phyloP scores from a whole-genome alignment of 768 basidiomycete species.

The Podaxis sp. region DNA sequence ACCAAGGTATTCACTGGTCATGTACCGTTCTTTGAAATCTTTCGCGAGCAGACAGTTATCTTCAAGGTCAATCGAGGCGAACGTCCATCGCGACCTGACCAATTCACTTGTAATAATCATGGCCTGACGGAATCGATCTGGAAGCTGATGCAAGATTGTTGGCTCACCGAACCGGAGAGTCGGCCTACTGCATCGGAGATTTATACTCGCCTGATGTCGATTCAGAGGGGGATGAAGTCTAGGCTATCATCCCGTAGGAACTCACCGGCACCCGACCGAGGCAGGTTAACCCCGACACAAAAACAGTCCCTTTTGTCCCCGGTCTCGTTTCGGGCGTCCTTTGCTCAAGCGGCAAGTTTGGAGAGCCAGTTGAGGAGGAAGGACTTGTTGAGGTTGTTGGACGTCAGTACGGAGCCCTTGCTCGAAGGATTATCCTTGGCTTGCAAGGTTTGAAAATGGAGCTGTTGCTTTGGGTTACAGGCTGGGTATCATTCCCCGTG shows the following conservation, averaged over 20 bases:
- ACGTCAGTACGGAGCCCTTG: conserved; percentile 4
- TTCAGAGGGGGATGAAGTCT: background rate
- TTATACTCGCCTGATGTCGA: background rate
- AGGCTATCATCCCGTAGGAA: background rate
- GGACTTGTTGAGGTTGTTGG: conserved; percentile 9
- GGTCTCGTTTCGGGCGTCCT: background rate
- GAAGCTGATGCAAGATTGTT: conserved; percentile 24
- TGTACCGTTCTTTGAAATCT: conserved; percentile 20
- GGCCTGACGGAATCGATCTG: conserved; percentile 22
- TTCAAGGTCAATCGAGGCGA: conserved; percentile 18
- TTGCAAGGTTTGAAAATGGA: background rate
- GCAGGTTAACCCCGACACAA: background rate
- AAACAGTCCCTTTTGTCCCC: conserved; percentile 1
- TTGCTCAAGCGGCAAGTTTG: conserved; percentile 3
- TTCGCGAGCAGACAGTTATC: conserved; percentile 20
- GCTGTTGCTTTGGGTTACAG: background rate
- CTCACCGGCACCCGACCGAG: background rate
- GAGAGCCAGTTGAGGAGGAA: conserved; percentile 5
- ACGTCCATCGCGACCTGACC: conserved; percentile 14
- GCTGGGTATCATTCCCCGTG: no score
- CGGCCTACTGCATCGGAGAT: conserved; percentile 20
- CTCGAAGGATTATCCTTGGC: background rate
- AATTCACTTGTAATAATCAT: conserved; percentile 10
- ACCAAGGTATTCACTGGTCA: conserved; percentile 17
- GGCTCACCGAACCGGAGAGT: conserved; percentile 18